Conservation (phyloP, 345 rosid species). For the Lumnitzera littorea region DNA sequence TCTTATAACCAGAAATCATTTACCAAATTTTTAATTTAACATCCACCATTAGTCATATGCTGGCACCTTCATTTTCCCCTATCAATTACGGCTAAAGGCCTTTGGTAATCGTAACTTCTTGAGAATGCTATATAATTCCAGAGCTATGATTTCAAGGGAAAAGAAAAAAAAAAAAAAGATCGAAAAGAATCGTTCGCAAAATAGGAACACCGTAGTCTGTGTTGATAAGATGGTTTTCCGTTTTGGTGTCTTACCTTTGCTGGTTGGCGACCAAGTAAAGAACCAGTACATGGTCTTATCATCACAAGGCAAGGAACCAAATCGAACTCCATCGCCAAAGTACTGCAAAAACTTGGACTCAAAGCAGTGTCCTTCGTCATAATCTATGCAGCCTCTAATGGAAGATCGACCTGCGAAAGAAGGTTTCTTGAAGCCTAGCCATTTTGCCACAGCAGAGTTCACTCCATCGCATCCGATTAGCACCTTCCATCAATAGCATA, state of each 20-base stretch:
- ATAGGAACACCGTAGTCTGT: no score
- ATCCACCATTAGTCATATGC: no score
- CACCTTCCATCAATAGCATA: conserved; percentile 22
- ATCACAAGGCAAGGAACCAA: conserved; percentile 47
- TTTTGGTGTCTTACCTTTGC: conserved; percentile 17
- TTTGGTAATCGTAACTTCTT: no score
- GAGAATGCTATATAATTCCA: no score
- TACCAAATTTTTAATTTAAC: no score
- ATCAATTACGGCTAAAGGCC: no score
- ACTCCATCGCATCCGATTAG: conserved; percentile 73
- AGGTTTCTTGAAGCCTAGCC: conserved; percentile 51
- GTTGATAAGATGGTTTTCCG: no score
- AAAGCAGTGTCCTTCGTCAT: conserved; percentile 30
- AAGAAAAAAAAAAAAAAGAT: no score
- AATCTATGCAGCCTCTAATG: conserved; percentile 39
- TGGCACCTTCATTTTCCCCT: no score
- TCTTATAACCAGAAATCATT: no score
- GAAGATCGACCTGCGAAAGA: conserved; percentile 26
- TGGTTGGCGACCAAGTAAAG: conserved; percentile 14
- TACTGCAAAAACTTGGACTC: conserved; percentile 25
- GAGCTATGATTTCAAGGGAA: no score
- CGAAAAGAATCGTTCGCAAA: no score
- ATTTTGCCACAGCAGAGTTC: conserved; percentile 55
- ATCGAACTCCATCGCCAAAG: conserved; percentile 39
- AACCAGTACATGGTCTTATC: conserved; percentile 17